Evolutionary conservation across 768 basidiomycete genomes (phyloP).

Genomic region (Cytidiella melzeri): DNA sequence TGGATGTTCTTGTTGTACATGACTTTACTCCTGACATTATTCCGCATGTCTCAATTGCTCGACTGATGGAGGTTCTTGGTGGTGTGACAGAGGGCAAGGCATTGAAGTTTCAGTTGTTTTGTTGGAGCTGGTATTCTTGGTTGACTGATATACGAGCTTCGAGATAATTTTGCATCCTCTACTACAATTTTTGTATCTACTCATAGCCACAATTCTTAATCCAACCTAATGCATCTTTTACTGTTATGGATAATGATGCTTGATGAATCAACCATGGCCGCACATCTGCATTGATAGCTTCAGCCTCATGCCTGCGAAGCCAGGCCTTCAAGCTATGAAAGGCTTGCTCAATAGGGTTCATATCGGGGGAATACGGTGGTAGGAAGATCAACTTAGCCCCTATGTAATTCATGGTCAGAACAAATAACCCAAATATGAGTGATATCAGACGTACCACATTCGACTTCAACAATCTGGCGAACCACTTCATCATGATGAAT

Average conservation of each 20-base stretch:
- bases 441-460: slow-evolving; percentile 4
- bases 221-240: not conserved
- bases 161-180: too few species aligned
- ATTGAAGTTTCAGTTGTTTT: too few species aligned
- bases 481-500: slow-evolving; percentile 36
- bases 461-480: slow-evolving; percentile 23
- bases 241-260: not conserved
- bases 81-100: too few species aligned
- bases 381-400: slow-evolving; percentile 15
- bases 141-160: too few species aligned
- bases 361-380: slow-evolving; percentile 31
- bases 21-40: too few species aligned
- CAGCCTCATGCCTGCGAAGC: slow-evolving; percentile 21
- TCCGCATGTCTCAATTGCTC: too few species aligned
- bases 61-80: too few species aligned
- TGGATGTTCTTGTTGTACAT: too few species aligned
- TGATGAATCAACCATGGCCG: slow-evolving; percentile 12
- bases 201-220: slow-evolving; percentile 1
- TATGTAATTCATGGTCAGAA: not conserved
- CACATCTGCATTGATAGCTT: slow-evolving; percentile 5
- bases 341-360: slow-evolving; percentile 32
- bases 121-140: too few species aligned
- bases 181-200: too few species aligned
- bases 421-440: slow-evolving; percentile 1
- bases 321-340: slow-evolving; percentile 28